Evolutionary conservation across 2,329 filamentous ascomycete genomes (phyloP), one percentile per base, ranked within the genome.

Genomic region (Colletotrichum orbiculare): DNA sequence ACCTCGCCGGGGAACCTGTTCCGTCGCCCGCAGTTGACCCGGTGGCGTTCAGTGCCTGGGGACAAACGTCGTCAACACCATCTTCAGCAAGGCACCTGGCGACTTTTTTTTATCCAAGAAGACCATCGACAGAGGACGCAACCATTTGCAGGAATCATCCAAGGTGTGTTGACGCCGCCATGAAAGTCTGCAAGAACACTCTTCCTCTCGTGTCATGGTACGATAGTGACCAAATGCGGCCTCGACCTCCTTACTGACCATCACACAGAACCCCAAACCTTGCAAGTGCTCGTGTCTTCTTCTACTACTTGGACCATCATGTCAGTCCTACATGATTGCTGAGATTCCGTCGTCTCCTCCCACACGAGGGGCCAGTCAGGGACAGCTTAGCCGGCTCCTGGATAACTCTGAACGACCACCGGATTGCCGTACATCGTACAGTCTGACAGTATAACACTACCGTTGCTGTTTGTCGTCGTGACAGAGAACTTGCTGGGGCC

Each of bases 401-500:
- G 35, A 25, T 45, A 57, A 37, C 34, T 41, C 13, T 43, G 6
- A 13, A 45, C 39, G n/a, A 57, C 9, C 35, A 39, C 25, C 5
- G 43, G 54, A 11, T 38, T 13, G 13, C 38, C 54, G 42, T 33
- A 11, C 8, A 54, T 42, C 11, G 42, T 33, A 6, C 39, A 39
- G 5, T 43, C 33, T 4, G 39, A 33, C 25, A 54, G 53, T 5
- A 42, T 39, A 4, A 39, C 5, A 10, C 8, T 12, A 10, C 34
- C 12, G 13, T n/a, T 17, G 11, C 39, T 17, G 35, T 56, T 41
- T 6, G 42, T 42, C 8, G 55, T n/a, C 17, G 9, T 10, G 3
- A 35, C 5, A 8, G 38, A 13, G n/a, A 65, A 42, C 15, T 39
- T 13, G 8, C 62, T 57, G 33, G 25, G 35, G 6, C 62, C 56